These are phyloP conservation scores for Coelastrella sp. DNA, from an alignment of 139 green algal genomes.

Conservation along the genomic window DNA sequence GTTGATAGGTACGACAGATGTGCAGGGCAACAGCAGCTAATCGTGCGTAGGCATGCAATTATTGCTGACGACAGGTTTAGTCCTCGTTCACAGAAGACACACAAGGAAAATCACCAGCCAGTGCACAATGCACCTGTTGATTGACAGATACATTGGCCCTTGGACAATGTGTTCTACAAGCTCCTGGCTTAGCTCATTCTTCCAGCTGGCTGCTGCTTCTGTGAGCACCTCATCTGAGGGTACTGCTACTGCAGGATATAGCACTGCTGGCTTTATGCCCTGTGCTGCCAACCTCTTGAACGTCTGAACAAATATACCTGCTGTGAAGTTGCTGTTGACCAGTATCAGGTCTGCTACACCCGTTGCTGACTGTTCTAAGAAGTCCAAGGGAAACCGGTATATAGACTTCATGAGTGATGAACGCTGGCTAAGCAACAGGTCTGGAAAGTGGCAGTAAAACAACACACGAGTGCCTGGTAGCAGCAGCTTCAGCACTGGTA, in stretches of 20 bases:
- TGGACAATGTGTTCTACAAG: slow-evolving; percentile 61
- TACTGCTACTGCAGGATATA: slow-evolving; percentile 90
- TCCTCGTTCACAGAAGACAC: background rate
- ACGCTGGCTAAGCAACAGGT: slow-evolving; percentile 86
- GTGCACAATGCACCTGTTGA: slow-evolving; percentile 80
- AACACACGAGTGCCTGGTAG: slow-evolving; percentile 73
- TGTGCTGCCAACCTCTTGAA: slow-evolving; percentile 73
- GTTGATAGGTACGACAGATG: no score
- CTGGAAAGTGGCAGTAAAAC: slow-evolving; percentile 99
- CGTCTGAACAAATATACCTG: slow-evolving; percentile 83
- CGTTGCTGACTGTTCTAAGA: slow-evolving; percentile 87
- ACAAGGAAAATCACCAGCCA: no score
- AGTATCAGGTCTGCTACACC: slow-evolving; percentile 82
- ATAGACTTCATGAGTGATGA: slow-evolving; percentile 58
- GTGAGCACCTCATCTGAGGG: slow-evolving; percentile 62
- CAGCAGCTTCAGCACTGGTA: slow-evolving; percentile 82
- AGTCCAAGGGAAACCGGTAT: slow-evolving; percentile 80
- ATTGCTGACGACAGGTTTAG: background rate
- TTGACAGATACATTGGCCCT: slow-evolving; percentile 88
- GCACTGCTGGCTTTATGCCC: slow-evolving; percentile 72
- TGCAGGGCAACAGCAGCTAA: no score
- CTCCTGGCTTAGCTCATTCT: slow-evolving; percentile 54
- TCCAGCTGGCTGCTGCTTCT: slow-evolving; percentile 52
- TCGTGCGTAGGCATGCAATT: no score
- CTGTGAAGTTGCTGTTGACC: slow-evolving; percentile 96